A percentile compares a stretch with the other conserved stretches of the same genome.
phyloP scores from a whole-genome alignment of 2,329 filamentous ascomycete genomes.

The Arthrinium phaeospermum region DNA sequence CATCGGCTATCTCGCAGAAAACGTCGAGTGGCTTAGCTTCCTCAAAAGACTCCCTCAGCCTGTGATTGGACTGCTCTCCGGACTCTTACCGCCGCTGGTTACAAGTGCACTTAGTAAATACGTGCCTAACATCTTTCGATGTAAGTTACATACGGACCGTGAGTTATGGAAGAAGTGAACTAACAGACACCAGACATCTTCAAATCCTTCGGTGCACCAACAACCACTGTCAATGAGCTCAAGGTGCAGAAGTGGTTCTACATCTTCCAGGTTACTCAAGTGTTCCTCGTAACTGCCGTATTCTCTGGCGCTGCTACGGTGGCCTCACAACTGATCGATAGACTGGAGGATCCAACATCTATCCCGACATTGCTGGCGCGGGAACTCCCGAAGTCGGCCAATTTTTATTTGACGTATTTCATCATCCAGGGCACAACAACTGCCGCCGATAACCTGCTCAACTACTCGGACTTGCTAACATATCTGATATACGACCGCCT shows the following conservation, averaged over 20 bases:
- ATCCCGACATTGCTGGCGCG: slow-evolving; percentile 60
- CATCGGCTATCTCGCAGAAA: slow-evolving; percentile 70
- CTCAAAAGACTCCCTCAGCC: slow-evolving; percentile 70
- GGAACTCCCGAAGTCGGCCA: slow-evolving; percentile 71
- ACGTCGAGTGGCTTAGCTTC: slow-evolving; percentile 74
- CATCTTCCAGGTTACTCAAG: slow-evolving; percentile 79
- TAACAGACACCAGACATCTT: slow-evolving; percentile 61
- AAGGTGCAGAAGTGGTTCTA: slow-evolving; percentile 83
- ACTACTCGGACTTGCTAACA: slow-evolving; percentile 64
- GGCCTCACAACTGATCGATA: slow-evolving; percentile 32
- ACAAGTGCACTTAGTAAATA: slow-evolving; percentile 83
- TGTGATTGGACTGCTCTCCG: slow-evolving; percentile 81
- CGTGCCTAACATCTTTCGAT: slow-evolving; percentile 77
- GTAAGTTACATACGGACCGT: slow-evolving; percentile 49
- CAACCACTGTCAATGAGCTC: slow-evolving; percentile 73
- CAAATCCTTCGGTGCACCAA: slow-evolving; percentile 73
- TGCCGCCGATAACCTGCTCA: slow-evolving; percentile 69
- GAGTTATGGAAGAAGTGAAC: not conserved
- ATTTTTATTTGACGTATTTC: slow-evolving; percentile 81
- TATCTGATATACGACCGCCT: slow-evolving; percentile 68
- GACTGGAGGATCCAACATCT: slow-evolving; percentile 34
- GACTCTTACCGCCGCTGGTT: slow-evolving; percentile 79
- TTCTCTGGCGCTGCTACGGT: slow-evolving; percentile 61
- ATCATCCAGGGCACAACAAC: slow-evolving; percentile 75
- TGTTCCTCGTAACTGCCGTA: slow-evolving; percentile 82